phyloP scores from a whole-genome alignment of 495 filamentous ascomycete genomes.

The Aspergillus cristatus region DNA sequence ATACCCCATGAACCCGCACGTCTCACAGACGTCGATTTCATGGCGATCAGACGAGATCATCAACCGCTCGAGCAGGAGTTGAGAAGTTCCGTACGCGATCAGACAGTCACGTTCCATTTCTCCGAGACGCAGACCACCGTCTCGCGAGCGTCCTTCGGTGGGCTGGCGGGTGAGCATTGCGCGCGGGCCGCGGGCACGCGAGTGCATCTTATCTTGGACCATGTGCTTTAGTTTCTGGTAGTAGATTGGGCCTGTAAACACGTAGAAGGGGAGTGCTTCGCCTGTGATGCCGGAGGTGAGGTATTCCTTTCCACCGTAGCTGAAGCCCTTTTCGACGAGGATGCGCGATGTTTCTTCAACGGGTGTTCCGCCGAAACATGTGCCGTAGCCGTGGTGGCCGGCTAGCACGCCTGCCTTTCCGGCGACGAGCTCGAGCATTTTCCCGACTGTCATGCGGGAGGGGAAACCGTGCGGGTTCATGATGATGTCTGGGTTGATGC shows the following conservation, averaged over 20 bases:
- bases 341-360: conserved; percentile 83
- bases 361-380: conserved; percentile 88
- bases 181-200: conserved; percentile 77
- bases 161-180: conserved; percentile 92
- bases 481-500: conserved; percentile 92
- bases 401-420: conserved; percentile 86
- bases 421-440: conserved; percentile 89
- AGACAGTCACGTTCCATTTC: conserved; percentile 99
- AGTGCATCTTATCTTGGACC: conserved; percentile 99
- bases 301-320: conserved; percentile 93
- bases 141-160: conserved; percentile 87
- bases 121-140: conserved; percentile 86
- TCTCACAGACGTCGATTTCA: conserved; percentile 84
- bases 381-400: conserved; percentile 80
- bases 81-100: conserved; percentile 89
- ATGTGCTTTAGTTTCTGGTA: conserved; percentile 99
- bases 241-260: conserved; percentile 98
- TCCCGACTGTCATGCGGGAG: conserved; percentile 98
- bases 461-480: conserved; percentile 99
- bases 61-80: conserved; percentile 84
- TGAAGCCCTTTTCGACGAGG: conserved; percentile 81
- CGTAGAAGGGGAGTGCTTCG: conserved; percentile 85
- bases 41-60: conserved; percentile 91
- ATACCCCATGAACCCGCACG: conserved; percentile 90
- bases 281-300: conserved; percentile 93